These are phyloP conservation scores for Yamadazyma sp. DNA, from an alignment of 1,139 yeast genomes.

Conservation along the genomic window DNA sequence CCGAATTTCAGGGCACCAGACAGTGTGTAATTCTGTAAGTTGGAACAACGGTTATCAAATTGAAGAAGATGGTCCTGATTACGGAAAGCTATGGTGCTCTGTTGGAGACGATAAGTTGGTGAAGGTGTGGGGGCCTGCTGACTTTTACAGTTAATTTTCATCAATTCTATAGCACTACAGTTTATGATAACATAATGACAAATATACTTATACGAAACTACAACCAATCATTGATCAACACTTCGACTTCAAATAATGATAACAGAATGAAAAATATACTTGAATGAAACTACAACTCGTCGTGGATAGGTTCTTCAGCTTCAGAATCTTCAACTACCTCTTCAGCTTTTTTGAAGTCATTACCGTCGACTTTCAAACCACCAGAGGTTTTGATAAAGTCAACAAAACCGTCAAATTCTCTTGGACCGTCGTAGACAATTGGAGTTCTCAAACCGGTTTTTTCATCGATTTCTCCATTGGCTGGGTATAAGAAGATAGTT, in stretches of 20 bases:
- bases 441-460: conserved; percentile 59
- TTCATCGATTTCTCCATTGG: conserved; percentile 70
- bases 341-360: conserved; percentile 24
- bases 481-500: conserved; percentile 89
- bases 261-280: too few relatives aligned
- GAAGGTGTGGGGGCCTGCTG: conserved; percentile 60
- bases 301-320: conserved; percentile 31
- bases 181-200: background rate
- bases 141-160: conserved; percentile 11
- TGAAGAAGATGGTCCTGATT: conserved; percentile 27
- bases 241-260: conserved; percentile 18
- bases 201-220: conserved; percentile 8
- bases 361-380: conserved; percentile 56
- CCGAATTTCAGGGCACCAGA: conserved; percentile 59
- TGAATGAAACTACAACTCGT: conserved; percentile 29
- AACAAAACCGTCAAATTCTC: conserved; percentile 74
- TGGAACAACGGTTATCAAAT: conserved; percentile 53
- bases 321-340: conserved; percentile 27
- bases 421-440: conserved; percentile 63
- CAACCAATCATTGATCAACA: conserved; percentile 42
- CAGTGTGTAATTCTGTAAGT: conserved; percentile 70
- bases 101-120: conserved; percentile 81
- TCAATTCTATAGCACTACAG: too few relatives aligned
- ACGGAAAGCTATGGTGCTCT: conserved; percentile 66
- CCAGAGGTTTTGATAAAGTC: conserved; percentile 70